Evolutionary conservation across 176 grass and related monocot species (phyloP).

Genomic region (Oryza glumipatula): DNA sequence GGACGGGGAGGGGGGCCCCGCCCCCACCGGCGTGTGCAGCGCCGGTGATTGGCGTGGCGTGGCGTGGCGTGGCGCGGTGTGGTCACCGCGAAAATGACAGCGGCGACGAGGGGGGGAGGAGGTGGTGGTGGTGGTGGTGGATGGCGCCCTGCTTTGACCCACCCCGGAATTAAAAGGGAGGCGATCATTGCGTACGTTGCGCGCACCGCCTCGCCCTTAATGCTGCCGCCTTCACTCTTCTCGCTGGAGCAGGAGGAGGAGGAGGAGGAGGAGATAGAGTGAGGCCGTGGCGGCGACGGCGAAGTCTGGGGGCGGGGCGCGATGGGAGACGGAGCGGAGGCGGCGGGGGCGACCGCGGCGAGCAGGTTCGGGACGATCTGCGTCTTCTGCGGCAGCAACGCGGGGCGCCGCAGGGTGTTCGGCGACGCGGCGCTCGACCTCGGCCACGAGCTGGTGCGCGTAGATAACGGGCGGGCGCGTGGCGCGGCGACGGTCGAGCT

Average conservation of each 20-base stretch:
- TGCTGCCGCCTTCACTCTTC: constrained; percentile 43
- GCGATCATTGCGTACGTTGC: constrained; percentile 23
- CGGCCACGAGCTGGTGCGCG: constrained; percentile 75
- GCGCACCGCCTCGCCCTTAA: constrained; percentile 5
- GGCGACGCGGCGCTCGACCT: constrained; percentile 83
- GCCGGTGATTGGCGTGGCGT: background rate
- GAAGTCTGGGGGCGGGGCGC: no score
- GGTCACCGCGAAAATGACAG: constrained; percentile 47
- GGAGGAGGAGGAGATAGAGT: background rate
- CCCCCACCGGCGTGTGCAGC: background rate
- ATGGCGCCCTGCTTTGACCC: constrained; percentile 39
- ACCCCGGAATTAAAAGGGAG: constrained; percentile 30
- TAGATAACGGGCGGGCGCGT: background rate
- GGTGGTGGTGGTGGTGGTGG: no score
- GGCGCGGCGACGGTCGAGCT: no score
- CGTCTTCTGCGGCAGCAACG: constrained; percentile 94
- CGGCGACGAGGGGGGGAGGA: constrained; percentile 26
- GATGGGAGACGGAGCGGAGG: constrained; percentile 46
- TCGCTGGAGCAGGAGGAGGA: background rate
- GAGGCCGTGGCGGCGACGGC: no score
- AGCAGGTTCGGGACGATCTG: constrained; percentile 76
- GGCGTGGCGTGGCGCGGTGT: background rate
- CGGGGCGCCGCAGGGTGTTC: constrained; percentile 72
- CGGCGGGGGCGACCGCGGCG: background rate
- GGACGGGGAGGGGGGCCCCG: constrained; percentile 13